These are phyloP conservation scores for Styphnolobium japonicum DNA, from an alignment of 306 rosid genomes.

Conservation along the genomic window DNA sequence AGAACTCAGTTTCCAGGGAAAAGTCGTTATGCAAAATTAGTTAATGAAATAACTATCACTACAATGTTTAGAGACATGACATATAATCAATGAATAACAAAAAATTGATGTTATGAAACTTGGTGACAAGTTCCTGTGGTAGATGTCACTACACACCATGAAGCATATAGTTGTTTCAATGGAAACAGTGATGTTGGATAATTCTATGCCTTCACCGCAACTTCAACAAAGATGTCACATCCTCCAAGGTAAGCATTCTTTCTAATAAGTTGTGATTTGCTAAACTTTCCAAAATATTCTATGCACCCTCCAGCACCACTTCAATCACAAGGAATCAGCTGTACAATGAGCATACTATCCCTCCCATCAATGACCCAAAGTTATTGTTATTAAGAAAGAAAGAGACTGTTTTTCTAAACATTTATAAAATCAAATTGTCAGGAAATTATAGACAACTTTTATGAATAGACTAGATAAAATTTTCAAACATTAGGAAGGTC, in stretches of 20 bases:
- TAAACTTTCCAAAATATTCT: no score
- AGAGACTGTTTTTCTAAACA: no score
- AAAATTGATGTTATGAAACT: neutral
- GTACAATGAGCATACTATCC: no score
- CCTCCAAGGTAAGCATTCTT: no score
- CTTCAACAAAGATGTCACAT: no score
- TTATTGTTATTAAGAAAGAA: neutral
- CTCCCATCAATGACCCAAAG: neutral
- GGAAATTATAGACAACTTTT: neutral
- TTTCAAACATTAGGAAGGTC: neutral
- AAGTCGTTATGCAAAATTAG: neutral
- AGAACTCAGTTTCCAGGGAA: neutral
- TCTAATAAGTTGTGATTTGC: no score
- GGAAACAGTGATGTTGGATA: no score
- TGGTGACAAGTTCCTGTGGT: neutral
- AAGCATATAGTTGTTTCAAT: no score
- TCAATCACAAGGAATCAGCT: no score
- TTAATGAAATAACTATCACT: neutral
- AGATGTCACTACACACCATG: no score
- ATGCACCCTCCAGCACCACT: no score
- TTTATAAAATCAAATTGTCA: neutral
- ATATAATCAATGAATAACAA: neutral
- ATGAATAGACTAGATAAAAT: neutral
- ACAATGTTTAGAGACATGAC: neutral
- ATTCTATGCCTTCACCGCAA: no score